Base-by-base conservation (phyloP, 768 basidiomycete genomes). In the Lentinula guzmanii region DNA sequence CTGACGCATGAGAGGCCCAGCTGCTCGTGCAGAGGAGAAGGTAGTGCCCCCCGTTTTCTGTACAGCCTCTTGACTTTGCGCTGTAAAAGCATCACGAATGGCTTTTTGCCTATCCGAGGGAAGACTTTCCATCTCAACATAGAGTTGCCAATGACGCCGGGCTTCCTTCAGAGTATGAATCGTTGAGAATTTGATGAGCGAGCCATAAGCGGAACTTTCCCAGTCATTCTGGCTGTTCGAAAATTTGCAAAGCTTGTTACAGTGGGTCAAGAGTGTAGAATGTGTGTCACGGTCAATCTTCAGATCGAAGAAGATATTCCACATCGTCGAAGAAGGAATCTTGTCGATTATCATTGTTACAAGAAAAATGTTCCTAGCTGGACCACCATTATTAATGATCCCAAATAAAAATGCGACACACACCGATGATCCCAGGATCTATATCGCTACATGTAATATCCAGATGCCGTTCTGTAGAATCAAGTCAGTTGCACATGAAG, bases 361-460 rank as follows among this genome's bases (percentile, higher is more conserved):
- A 0, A 78, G 63, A 8, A 78, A 52, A n/a, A 75, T 64, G 62
- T 77, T 76, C 1, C 77, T 71, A 42, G 76, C 76, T 77, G 46
- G 10, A 45, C 13, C 10, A 10, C 24, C 18, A 28, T 39, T 45
- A 21, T 57, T n/a, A 1, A 15, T 35, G 18, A 56, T 4, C 13
- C 28, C 52, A n/a, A 53, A 18, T 16, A 7, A 1, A 18, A 34
- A 37, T 9, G n/a, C 21, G 41, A 45, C n/a, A 58, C 65, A 16
- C 61, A 76, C 76, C 75, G 34, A 77, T 61, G 6, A 76, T 61
- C 5, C 70, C 76, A 2, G 75, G 71, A 50, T 78, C 76, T 8
- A 72, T 60, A 67, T 78, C 76, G 56, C 71, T 76, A 57, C 76
- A 76, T 28, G 76, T 76, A 57, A 78, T 74, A 59, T 76, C 74